Base-by-base conservation (phyloP, 164 flowering plant species). In the Akebia trifoliata region DNA sequence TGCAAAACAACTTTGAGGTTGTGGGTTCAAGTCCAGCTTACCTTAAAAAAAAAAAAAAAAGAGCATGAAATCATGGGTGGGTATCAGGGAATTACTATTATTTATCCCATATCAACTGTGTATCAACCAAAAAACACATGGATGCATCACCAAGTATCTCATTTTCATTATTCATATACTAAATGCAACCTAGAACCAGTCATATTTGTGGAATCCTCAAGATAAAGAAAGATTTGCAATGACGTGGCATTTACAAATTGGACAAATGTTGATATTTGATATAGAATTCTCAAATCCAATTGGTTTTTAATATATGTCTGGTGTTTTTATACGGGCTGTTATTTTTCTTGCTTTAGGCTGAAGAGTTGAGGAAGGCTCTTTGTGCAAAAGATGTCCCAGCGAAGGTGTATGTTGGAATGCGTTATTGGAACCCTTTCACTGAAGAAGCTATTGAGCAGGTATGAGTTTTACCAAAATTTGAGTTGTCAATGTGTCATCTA, bases 401-500 rank as follows among this genome's bases (percentile, higher is more conserved):
- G 20, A 81, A 90, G 31, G 97, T 93, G 17, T 93, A 93, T 73
- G 99, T 93, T 54, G 99, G 99, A 45, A 93, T 93, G 99, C 88
- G 99, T 18, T 93, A 93, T 46, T 93, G 99, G 99, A 97, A 93
- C 72, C 98, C 99, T 44, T 90, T 94, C 69, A 87, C 94, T 38
- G 95, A 94, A 77, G 96, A 90, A 76, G 96, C 96, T 49, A 90
- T 88, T 64, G 84, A 84, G 58, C 88, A 83, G 90, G 98, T 86
- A 65, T 26, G 11, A 40, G 21, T 36, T 49, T 17, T 8, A 46
- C 44, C 26, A 17, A 0, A 31, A 10, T 10, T 22, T 40, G 29
- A 17, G 21, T 47, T 54, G 39, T 24, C 4, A 3, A n/a, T n/a
- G n/a, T n/a, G n/a, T n/a, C n/a, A n/a, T n/a, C n/a, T n/a, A n/a